Conservation (phyloP, 495 filamentous ascomycete genomes). For the Penicilliopsis zonata region DNA sequence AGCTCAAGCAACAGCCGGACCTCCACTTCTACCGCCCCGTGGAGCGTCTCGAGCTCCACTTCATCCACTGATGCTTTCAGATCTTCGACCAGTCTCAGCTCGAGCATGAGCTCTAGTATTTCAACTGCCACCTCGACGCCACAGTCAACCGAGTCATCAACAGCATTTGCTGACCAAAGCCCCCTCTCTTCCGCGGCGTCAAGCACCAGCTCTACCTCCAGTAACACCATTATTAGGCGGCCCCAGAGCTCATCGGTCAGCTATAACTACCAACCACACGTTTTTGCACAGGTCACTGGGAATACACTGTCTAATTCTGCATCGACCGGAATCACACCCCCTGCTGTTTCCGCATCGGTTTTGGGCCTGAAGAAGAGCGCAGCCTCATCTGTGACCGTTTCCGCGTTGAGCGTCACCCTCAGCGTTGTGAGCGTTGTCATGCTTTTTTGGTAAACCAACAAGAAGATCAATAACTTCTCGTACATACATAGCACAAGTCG, state of each 20-base stretch:
- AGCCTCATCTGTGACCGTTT: constrained; percentile 13
- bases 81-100: constrained; percentile 9
- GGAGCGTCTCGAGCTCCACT: constrained; percentile 6
- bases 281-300: too few species aligned
- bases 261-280: constrained; percentile 23
- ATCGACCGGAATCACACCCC: too few species aligned
- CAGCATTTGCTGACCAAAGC: too few species aligned
- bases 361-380: constrained; percentile 8
- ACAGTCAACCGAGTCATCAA: neutral
- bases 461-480: too few species aligned
- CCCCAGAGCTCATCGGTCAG: constrained; percentile 2
- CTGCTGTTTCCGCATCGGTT: too few species aligned
- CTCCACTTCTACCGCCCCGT: constrained; percentile 8
- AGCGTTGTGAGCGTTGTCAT: constrained; percentile 13
- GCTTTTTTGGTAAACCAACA: too few species aligned
- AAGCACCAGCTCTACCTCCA: neutral
- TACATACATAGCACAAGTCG: too few species aligned
- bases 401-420: constrained; percentile 15
- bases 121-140: neutral
- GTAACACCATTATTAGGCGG: neutral
- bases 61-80: constrained; percentile 5
- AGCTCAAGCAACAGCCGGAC: constrained; percentile 13
- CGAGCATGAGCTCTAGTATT: constrained; percentile 6
- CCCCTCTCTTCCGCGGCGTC: neutral
- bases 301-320: too few species aligned